Base-by-base conservation (phyloP, 2,329 filamentous ascomycete species). In the Elsinoe perseae region DNA sequence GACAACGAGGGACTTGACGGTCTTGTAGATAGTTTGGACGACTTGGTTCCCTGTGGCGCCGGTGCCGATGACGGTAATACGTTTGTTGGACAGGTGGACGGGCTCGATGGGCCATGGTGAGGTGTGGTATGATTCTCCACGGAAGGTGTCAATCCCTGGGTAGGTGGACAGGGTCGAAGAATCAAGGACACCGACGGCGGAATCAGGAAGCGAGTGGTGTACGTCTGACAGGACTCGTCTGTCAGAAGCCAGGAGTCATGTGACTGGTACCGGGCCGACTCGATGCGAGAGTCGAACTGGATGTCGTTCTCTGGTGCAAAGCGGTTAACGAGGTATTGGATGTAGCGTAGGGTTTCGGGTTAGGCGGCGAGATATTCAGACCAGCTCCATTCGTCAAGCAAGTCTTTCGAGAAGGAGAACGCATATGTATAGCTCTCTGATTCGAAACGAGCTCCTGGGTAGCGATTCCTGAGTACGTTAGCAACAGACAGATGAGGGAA, bases 331-430 rank as follows among this genome's bases (percentile, higher is more conserved):
- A 77, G 73, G 25, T 67, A 68, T 52, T 75, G 69, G 18, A 80
- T 73, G 59, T 80, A 80, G 8, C 70, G 65, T 32, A 72, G 72
- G 30, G 80, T 78, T 63, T 81, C 78, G 21, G 61, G 61, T 21
- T 66, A 65, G 8, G 61, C 59, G 9, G 67, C 64, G 42, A 66
- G 69, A 28, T 68, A 67, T 34, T 70, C 68, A 4, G 66, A 67
- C 50, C 71, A 75, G 56, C 69, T 61, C 69, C 73, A 76, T 56
- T 74, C 72, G 36, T 73, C 67, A 12, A 75, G 64, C 3, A 74
- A 58, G 18, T 72, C 72, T 59, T 74, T 66, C 10, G 68, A 68
- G 58, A 75, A 73, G 9, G 70, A 70, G 48, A 75, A 73, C 50
- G 65, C 66, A 60, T 79, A 78, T 0, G 72, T 72, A n/a, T 73